These are phyloP conservation scores for Leishmania major DNA, from an alignment of 208 protist species.

Conservation along the genomic window DNA sequence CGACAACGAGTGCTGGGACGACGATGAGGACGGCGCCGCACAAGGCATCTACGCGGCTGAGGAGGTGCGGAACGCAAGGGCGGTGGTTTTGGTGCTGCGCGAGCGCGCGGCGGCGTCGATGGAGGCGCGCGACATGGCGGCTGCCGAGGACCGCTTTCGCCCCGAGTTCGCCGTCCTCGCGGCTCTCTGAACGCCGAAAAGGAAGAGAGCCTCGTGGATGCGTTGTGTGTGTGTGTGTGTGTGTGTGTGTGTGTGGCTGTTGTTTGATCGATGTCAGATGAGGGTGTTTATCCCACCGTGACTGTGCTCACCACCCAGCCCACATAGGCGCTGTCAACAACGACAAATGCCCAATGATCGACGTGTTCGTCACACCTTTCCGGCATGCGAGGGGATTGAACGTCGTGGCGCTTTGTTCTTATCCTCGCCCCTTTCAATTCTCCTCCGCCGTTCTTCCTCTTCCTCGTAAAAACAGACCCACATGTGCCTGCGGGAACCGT, in stretches of 20 bases:
- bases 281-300: background rate
- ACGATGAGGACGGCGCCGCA: conserved; percentile 46
- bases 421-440: background rate
- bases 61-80: conserved; percentile 34
- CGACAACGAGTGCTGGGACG: conserved; percentile 16
- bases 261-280: background rate
- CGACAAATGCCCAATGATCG: background rate
- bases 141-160: conserved; percentile 12
- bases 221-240: background rate
- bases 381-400: background rate
- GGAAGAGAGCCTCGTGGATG: background rate
- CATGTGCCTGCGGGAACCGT: background rate
- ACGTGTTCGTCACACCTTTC: background rate
- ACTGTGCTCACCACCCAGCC: background rate
- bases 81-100: conserved; percentile 31
- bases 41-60: conserved; percentile 41
- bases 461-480: background rate
- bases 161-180: conserved; percentile 16
- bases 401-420: background rate
- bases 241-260: background rate
- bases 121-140: background rate
- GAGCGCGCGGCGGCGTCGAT: conserved; percentile 9
- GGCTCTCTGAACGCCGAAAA: background rate
- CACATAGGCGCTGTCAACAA: background rate
- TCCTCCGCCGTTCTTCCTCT: background rate